Percentiles rank a stretch among this genome's conserved stretches.
Conservation (phyloP, 140 eudicot genomes). For the Senecio squalidus region DNA sequence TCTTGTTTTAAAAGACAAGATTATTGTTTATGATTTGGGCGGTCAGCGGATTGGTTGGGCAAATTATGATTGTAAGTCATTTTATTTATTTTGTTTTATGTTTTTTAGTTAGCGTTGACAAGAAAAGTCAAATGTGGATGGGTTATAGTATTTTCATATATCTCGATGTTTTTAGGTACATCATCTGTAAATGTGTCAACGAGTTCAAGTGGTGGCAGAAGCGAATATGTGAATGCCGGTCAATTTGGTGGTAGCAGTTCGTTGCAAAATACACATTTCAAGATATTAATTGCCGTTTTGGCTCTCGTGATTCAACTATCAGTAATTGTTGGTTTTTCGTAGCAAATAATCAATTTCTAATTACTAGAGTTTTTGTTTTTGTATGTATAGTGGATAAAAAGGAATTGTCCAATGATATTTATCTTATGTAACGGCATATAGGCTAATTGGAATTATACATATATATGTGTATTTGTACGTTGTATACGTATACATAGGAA, state of each 20-base stretch:
- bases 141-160: background rate
- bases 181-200: constrained; percentile 70
- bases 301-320: constrained; percentile 32
- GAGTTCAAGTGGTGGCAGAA: constrained; percentile 44
- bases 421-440: constrained; percentile 18
- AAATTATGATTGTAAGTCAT: constrained; percentile 75
- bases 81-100: background rate
- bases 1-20: constrained; percentile 76
- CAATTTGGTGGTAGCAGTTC: constrained; percentile 42
- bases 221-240: constrained; percentile 70
- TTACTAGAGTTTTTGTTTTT: constrained; percentile 26
- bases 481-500: background rate
- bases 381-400: constrained; percentile 29
- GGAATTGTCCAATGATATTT: constrained; percentile 19
- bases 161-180: constrained; percentile 44
- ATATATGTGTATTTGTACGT: background rate
- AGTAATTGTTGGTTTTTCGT: constrained; percentile 24
- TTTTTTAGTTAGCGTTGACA: constrained; percentile 7
- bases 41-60: constrained; percentile 91
- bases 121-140: background rate
- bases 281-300: constrained; percentile 14
- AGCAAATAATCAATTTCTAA: constrained; percentile 1
- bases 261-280: constrained; percentile 15
- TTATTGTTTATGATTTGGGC: constrained; percentile 76
- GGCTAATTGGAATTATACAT: constrained; percentile 25